A percentile compares a stretch with the other conserved stretches of the same genome.
Conservation (phyloP, 2,329 filamentous ascomycete species). For the Monosporascus cannonballus region DNA sequence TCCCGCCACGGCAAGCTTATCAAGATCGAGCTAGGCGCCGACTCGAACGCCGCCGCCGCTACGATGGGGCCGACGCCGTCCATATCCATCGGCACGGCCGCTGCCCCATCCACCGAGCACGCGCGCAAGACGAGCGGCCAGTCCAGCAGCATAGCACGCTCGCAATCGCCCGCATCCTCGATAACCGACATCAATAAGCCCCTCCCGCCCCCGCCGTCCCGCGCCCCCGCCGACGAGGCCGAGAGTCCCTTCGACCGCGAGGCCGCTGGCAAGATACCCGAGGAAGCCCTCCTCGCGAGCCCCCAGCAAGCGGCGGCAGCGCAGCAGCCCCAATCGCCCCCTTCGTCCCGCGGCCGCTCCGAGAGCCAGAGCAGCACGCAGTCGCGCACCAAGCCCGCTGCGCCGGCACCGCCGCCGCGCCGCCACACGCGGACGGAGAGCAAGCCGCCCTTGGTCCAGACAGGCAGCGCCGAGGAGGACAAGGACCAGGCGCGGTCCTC, state of each 20-base stretch:
- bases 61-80: slow-evolving; percentile 6
- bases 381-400: slow-evolving; percentile 36
- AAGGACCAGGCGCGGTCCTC: slow-evolving; percentile 39
- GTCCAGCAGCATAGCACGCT: slow-evolving; percentile 15
- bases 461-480: slow-evolving; percentile 27
- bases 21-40: slow-evolving; percentile 39
- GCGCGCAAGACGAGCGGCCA: slow-evolving; percentile 14
- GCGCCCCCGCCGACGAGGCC: slow-evolving; percentile 39
- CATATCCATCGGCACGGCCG: slow-evolving; percentile 11
- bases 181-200: slow-evolving; percentile 55
- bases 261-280: slow-evolving; percentile 45
- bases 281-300: slow-evolving; percentile 14
- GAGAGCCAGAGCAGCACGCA: slow-evolving; percentile 23
- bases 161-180: slow-evolving; percentile 30
- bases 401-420: slow-evolving; percentile 47
- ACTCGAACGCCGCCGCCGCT: slow-evolving; percentile 23
- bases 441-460: slow-evolving; percentile 22
- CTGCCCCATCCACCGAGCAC: slow-evolving; percentile 11
- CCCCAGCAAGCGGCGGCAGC: not conserved
- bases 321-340: slow-evolving; percentile 9
- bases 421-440: slow-evolving; percentile 42
- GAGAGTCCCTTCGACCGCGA: slow-evolving; percentile 50
- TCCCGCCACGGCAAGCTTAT: slow-evolving; percentile 75
- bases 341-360: slow-evolving; percentile 26
- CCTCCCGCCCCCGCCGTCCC: slow-evolving; percentile 47